A percentile compares a stretch with the other conserved stretches of the same genome.
These are phyloP conservation scores for Phytophthora citrophthora DNA, from an alignment of 352 stramenopile species.

Conservation along the genomic window DNA sequence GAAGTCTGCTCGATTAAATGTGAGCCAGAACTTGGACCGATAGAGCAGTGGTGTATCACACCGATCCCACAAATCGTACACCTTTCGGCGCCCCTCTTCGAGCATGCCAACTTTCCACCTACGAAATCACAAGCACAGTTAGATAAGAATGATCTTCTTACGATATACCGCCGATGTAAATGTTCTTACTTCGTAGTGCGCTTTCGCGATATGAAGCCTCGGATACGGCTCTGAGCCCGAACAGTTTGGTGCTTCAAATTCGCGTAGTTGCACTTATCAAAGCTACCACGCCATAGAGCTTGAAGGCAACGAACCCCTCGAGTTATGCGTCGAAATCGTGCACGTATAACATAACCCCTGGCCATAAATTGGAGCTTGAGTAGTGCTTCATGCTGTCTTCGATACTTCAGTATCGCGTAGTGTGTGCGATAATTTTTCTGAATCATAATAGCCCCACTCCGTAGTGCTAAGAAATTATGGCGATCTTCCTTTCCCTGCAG, in stretches of 20 bases:
- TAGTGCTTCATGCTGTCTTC: slow-evolving; percentile 33
- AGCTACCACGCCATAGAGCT: slow-evolving; percentile 69
- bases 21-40: slow-evolving; percentile 86
- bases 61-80: slow-evolving; percentile 77
- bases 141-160: not conserved
- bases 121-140: not conserved
- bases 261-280: slow-evolving; percentile 68
- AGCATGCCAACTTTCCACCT: slow-evolving; percentile 77
- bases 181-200: slow-evolving; percentile 53
- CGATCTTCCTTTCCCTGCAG: slow-evolving; percentile 40
- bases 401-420: slow-evolving; percentile 33
- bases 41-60: slow-evolving; percentile 73
- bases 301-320: slow-evolving; percentile 65
- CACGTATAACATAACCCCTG: slow-evolving; percentile 53
- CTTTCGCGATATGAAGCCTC: slow-evolving; percentile 66
- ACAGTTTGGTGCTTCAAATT: slow-evolving; percentile 68
- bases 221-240: slow-evolving; percentile 66
- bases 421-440: slow-evolving; percentile 53
- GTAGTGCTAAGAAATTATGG: slow-evolving; percentile 33
- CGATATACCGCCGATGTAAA: not conserved
- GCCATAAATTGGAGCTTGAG: slow-evolving; percentile 53
- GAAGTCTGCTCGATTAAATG: slow-evolving; percentile 74
- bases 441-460: slow-evolving; percentile 47
- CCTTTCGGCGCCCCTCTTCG: slow-evolving; percentile 51
- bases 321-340: slow-evolving; percentile 50